Base-by-base conservation (phyloP, 2,329 filamentous ascomycete genomes). In the Aspergillus quadricinctus region DNA sequence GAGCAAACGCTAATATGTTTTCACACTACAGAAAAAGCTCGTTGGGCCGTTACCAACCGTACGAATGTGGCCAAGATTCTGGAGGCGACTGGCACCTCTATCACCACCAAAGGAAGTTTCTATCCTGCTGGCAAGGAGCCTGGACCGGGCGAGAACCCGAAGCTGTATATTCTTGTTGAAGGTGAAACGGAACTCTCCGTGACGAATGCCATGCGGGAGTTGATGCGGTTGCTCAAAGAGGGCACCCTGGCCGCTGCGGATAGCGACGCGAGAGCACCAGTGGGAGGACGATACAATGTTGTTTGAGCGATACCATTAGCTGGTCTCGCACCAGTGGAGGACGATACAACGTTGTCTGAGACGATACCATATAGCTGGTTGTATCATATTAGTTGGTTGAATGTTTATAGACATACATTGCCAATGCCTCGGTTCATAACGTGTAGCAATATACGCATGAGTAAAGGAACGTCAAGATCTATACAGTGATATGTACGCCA, bases 11-110 rank as follows among this genome's bases (percentile, higher is more conserved):
- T 66, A 52, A 61, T 50, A 25, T 27, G 37, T 48, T 50, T 50
- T 4, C 21, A 25, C 52, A 35, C 56, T 69, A 72, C 66, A 81
- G 79, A 99, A 73, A 97, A 97, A 80, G 94, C 94, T 61, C 86
- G 94, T 66, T 99, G 94, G 94, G 93, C 92, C 10, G 94, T 99
- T 77, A 99, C 94, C 41, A 99, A 99, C 74, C 86, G 94, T 62
- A 97, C 94, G 37, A 99, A 99, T 69, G 94, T 99, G 56, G 92
- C 93, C 65, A 99, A 97, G 81, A 97, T 99, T 65, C 82, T 99
- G 62, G 94, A 99, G 69, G 85, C 90, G 9, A 97, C 93, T 0
- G 93, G 92, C 43, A 96, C 92, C 1, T 96, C 91, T 6, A 99
- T 99, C 72, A 99, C 94, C 0, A 97, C 92, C 48, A 99, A 99